These are phyloP conservation scores for Astragalus glycyphyllos DNA, from an alignment of 306 rosid species.

Conservation along the genomic window DNA sequence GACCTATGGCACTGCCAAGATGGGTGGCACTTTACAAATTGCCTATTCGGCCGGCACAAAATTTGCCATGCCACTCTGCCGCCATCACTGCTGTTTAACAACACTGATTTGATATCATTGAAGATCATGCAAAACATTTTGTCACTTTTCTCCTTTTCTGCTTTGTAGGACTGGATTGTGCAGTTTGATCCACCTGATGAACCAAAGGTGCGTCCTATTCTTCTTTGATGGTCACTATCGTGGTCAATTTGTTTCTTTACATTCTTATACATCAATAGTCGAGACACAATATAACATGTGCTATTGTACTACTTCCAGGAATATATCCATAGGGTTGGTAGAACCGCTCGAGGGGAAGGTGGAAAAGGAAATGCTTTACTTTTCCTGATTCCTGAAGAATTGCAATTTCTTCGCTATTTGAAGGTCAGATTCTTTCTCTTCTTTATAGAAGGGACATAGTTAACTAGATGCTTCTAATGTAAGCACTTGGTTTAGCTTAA, in stretches of 20 bases:
- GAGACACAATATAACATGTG: slow-evolving; percentile 17
- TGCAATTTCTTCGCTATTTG: slow-evolving; percentile 79
- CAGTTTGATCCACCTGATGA: slow-evolving; percentile 99
- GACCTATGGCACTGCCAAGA: too few relatives aligned
- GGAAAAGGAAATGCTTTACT: slow-evolving; percentile 85
- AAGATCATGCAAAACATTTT: slow-evolving; percentile 12
- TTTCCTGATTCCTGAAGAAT: slow-evolving; percentile 83
- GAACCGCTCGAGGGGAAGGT: slow-evolving; percentile 99
- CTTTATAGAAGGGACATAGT: background rate
- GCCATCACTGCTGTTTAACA: too few relatives aligned
- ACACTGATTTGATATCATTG: slow-evolving; percentile 13
- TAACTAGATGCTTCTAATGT: slow-evolving; percentile 7
- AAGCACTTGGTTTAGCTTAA: slow-evolving; percentile 27
- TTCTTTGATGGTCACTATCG: background rate
- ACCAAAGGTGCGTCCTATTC: slow-evolving; percentile 70
- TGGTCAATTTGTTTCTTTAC: slow-evolving; percentile 4
- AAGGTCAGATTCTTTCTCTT: slow-evolving; percentile 60
- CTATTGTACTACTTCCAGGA: slow-evolving; percentile 61
- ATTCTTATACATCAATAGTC: slow-evolving; percentile 6
- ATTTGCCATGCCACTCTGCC: too few relatives aligned
- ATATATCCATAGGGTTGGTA: slow-evolving; percentile 96
- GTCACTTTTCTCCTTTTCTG: slow-evolving; percentile 22
- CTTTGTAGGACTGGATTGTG: slow-evolving; percentile 96
- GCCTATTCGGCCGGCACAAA: too few relatives aligned
- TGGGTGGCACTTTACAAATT: too few relatives aligned